phyloP scores from a whole-genome alignment of 352 stramenopile species.

The Pythium phragmiticola region DNA sequence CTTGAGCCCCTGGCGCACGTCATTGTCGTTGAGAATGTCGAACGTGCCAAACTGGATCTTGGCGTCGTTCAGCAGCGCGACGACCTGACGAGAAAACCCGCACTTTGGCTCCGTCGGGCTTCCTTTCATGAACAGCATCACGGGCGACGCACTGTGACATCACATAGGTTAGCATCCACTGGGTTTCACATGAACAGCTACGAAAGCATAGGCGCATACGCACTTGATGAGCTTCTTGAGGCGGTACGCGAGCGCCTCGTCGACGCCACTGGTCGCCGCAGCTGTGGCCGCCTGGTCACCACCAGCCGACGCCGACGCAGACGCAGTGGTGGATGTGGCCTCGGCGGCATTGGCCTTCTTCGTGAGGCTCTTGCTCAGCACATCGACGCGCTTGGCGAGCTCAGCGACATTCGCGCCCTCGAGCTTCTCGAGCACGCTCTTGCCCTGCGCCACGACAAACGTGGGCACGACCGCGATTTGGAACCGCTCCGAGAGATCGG shows the following conservation, averaged over 20 bases:
- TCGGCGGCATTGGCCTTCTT: slow-evolving; percentile 45
- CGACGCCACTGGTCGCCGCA: slow-evolving; percentile 31
- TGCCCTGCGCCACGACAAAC: slow-evolving; percentile 87
- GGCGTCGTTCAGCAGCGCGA: slow-evolving; percentile 92
- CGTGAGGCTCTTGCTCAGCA: slow-evolving; percentile 79
- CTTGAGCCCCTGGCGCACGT: slow-evolving; percentile 96
- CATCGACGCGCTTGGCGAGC: slow-evolving; percentile 81
- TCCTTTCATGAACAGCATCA: slow-evolving; percentile 99
- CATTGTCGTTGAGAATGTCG: slow-evolving; percentile 97
- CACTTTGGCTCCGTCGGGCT: slow-evolving; percentile 93
- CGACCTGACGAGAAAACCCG: slow-evolving; percentile 94
- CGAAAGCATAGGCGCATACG: background rate
- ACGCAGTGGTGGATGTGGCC: slow-evolving; percentile 18
- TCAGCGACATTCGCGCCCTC: slow-evolving; percentile 83
- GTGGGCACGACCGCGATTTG: slow-evolving; percentile 93
- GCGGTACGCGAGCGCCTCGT: slow-evolving; percentile 70
- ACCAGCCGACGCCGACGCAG: slow-evolving; percentile 4
- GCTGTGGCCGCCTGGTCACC: slow-evolving; percentile 10
- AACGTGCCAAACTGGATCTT: slow-evolving; percentile 95
- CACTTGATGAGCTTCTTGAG: slow-evolving; percentile 84
- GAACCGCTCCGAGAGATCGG: slow-evolving; percentile 86
- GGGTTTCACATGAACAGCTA: background rate
- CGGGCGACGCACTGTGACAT: slow-evolving; percentile 56
- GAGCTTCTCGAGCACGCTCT: slow-evolving; percentile 76
- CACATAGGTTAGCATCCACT: background rate